A percentile compares a stretch with the other conserved stretches of the same genome.
Conservation (phyloP, 2,329 filamentous ascomycete species). For the Pyrenophora graminea region DNA sequence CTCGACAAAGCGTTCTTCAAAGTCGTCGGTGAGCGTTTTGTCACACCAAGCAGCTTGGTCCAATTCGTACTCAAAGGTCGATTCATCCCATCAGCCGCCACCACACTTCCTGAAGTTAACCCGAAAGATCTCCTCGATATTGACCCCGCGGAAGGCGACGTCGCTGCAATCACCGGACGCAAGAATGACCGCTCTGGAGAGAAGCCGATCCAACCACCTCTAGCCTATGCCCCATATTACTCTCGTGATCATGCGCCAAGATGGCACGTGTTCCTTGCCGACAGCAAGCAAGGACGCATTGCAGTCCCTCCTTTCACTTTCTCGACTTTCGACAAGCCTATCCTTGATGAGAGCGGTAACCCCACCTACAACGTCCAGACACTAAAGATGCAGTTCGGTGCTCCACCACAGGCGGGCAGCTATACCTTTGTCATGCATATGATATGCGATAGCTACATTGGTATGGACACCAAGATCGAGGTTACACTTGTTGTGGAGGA, state of each 20-base stretch:
- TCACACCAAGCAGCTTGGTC: slow-evolving; percentile 90
- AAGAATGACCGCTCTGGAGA: slow-evolving; percentile 69
- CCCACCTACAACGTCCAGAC: slow-evolving; percentile 96
- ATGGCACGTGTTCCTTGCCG: slow-evolving; percentile 94
- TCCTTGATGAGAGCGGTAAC: slow-evolving; percentile 77
- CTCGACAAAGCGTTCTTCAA: slow-evolving; percentile 98
- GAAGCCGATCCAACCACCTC: slow-evolving; percentile 72
- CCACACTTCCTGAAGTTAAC: slow-evolving; percentile 73
- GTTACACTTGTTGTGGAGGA: slow-evolving; percentile 89
- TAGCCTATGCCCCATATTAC: slow-evolving; percentile 90
- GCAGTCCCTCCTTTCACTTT: slow-evolving; percentile 97
- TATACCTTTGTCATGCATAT: slow-evolving; percentile 96
- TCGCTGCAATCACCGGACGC: slow-evolving; percentile 81
- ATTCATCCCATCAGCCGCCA: slow-evolving; percentile 83
- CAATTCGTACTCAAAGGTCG: slow-evolving; percentile 94
- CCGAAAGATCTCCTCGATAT: slow-evolving; percentile 84
- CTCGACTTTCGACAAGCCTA: slow-evolving; percentile 84
- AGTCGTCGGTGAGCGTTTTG: slow-evolving; percentile 89
- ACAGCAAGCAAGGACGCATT: slow-evolving; percentile 93
- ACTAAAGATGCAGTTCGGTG: slow-evolving; percentile 94
- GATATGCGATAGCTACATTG: slow-evolving; percentile 92
- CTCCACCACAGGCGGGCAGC: slow-evolving; percentile 86
- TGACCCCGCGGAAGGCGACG: slow-evolving; percentile 89
- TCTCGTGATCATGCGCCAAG: slow-evolving; percentile 85
- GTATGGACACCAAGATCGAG: slow-evolving; percentile 90